These are phyloP conservation scores for Auricularia heimuer DNA, from an alignment of 768 basidiomycete species.

Conservation along the genomic window DNA sequence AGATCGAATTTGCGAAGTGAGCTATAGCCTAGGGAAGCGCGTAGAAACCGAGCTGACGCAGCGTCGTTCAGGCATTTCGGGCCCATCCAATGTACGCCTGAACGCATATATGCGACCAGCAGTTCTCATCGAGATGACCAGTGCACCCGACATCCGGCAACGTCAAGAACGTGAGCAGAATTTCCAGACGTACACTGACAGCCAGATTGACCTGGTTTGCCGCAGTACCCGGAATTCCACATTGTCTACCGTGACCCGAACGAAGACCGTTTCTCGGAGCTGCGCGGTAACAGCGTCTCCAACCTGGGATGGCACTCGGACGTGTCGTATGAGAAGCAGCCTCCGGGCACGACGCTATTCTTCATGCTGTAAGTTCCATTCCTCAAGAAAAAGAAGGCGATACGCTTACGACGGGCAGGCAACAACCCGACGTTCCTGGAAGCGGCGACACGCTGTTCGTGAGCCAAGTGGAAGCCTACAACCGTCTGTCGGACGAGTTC, in stretches of 20 bases:
- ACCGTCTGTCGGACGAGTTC: slow-evolving; percentile 47
- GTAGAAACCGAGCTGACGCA: not conserved
- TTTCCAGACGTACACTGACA: not conserved
- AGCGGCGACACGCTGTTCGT: slow-evolving; percentile 51
- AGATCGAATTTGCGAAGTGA: slow-evolving; percentile 41
- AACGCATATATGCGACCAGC: too few relatives aligned
- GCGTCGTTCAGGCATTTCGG: slow-evolving; percentile 14
- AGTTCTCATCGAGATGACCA: too few relatives aligned
- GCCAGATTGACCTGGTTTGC: not conserved
- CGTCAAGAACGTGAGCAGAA: slow-evolving; percentile 25
- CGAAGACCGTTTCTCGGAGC: slow-evolving; percentile 34
- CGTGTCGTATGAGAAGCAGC: slow-evolving; percentile 48
- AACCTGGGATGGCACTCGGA: slow-evolving; percentile 46
- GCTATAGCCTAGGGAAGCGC: not conserved
- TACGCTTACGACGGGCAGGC: not conserved
- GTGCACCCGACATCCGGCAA: slow-evolving; percentile 32
- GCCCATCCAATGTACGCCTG: slow-evolving; percentile 13
- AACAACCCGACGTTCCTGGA: slow-evolving; percentile 14
- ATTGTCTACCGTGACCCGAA: slow-evolving; percentile 45
- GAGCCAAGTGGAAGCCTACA: slow-evolving; percentile 51
- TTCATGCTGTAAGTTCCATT: slow-evolving; percentile 31
- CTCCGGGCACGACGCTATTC: slow-evolving; percentile 48
- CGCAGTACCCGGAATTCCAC: slow-evolving; percentile 45
- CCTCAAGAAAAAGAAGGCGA: not conserved
- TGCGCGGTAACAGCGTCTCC: slow-evolving; percentile 34